Base-by-base conservation (phyloP, 2,329 filamentous ascomycete species). In the Cercospora sesami region DNA sequence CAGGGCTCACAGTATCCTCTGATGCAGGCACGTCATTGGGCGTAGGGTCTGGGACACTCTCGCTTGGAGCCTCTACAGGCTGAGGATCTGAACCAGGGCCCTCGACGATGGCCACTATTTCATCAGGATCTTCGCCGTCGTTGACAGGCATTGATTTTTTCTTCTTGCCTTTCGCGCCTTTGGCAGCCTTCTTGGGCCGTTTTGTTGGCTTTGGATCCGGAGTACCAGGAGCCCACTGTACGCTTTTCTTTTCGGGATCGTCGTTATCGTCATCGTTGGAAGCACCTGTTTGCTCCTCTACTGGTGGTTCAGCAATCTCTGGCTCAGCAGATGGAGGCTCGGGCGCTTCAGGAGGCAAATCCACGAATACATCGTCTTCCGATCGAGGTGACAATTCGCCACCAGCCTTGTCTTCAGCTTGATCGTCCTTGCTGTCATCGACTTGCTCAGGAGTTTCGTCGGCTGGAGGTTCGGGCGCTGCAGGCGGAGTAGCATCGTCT, bases 211-310 rank as follows among this genome's bases (percentile, higher is more conserved):
- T 73, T 1, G 72, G 73, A 18, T 76, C 74, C 3, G 73, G 71
- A 6, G 74, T 76, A 8, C 71, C 74, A 28, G 74, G 73, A 16
- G 75, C 73, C 36, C 75, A 76, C 64, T 69, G 71, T 1, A 76
- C 75, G 30, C 71, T 73, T 57, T 75, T 76, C 42, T 74, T 72
- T n/a, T 68, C 69, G 33, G 65, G 60, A 26, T 71, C 69, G 12
- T 70, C 69, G n/a, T 60, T n/a, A 8, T 69, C 70, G 1, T 61
- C 70, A 1, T 61, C 58, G 51, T 65, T 63, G 28, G 63, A n/a
- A 26, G 16, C 53, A 23, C 1, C 21, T 18, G 61, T 21, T 16
- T 64, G 9, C 18, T 64, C 48, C 23, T 36, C 61, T 42, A 21
- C 26, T 14, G 30, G 21, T 9, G 33, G 42, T 23, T 67, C 62